phyloP scores from a whole-genome alignment of 2,329 filamentous ascomycete genomes.

The Gnomoniopsis sp. region DNA sequence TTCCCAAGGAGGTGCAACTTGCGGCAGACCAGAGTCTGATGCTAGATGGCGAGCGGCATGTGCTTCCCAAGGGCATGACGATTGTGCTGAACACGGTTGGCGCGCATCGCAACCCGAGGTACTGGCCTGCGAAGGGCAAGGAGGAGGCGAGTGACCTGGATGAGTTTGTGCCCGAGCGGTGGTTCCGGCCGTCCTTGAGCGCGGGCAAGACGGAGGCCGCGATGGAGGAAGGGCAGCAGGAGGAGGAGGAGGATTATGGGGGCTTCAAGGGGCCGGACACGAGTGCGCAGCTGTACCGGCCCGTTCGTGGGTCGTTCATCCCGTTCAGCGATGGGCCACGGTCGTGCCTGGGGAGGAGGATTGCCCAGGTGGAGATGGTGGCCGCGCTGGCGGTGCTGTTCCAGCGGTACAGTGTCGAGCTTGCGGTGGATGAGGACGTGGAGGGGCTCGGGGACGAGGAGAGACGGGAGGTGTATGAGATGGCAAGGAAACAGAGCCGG shows the following conservation, averaged over 20 bases:
- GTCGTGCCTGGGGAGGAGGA: conserved; percentile 54
- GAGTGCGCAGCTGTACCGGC: conserved; percentile 58
- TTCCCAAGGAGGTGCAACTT: conserved; percentile 63
- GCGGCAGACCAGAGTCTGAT: conserved; percentile 53
- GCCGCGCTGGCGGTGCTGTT: conserved; percentile 53
- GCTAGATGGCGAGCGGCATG: conserved; percentile 54
- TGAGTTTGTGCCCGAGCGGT: conserved; percentile 69
- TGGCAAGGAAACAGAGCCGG: conserved; percentile 54
- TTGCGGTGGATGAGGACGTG: conserved; percentile 62
- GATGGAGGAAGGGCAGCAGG: conserved; percentile 32
- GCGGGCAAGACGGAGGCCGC: conserved; percentile 18
- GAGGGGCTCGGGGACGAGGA: conserved; percentile 42
- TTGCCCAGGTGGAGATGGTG: conserved; percentile 58
- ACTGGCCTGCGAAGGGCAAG: conserved; percentile 61
- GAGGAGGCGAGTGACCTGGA: conserved; percentile 52
- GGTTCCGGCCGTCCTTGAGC: conserved; percentile 47
- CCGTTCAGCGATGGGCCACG: conserved; percentile 58
- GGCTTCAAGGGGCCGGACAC: conserved; percentile 60
- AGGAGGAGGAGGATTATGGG: conserved; percentile 49
- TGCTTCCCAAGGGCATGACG: conserved; percentile 53
- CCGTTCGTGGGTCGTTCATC: conserved; percentile 51
- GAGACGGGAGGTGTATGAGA: conserved; percentile 54
- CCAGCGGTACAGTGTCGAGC: conserved; percentile 62
- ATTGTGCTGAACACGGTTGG: conserved; percentile 55
- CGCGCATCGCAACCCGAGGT: conserved; percentile 65